Percentiles rank a stretch among this genome's conserved stretches.
Evolutionary conservation across 257 asterid species (phyloP).

Genomic region (Fraxinus cuspidata): DNA sequence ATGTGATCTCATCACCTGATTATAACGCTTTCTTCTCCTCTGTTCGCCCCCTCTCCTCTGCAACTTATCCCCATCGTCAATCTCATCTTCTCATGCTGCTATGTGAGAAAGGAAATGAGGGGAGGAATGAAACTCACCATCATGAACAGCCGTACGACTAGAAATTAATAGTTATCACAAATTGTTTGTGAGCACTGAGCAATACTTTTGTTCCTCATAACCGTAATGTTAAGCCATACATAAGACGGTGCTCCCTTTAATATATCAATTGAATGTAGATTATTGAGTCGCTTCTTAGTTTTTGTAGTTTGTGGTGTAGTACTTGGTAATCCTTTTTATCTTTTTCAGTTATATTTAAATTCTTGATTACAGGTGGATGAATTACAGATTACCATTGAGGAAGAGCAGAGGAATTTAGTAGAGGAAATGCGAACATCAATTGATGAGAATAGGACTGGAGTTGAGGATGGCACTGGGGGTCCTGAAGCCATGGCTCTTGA

Average conservation of each 20-base stretch:
- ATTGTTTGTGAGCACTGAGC: not conserved
- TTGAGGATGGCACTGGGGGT: slow-evolving; percentile 55
- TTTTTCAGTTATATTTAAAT: slow-evolving; percentile 17
- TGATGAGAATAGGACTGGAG: slow-evolving; percentile 66
- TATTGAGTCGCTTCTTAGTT: not conserved
- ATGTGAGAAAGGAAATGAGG: not conserved
- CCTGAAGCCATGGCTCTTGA: slow-evolving; percentile 84
- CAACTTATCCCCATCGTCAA: not conserved
- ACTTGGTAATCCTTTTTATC: not conserved
- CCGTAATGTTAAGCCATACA: not conserved
- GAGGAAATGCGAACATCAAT: slow-evolving; percentile 77
- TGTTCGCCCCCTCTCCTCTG: not conserved
- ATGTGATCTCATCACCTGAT: not conserved
- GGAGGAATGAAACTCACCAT: not conserved
- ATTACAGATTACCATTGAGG: slow-evolving; percentile 88
- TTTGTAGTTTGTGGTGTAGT: not conserved
- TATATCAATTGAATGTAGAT: slow-evolving; percentile 1
- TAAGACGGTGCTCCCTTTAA: not conserved
- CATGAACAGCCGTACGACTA: not conserved
- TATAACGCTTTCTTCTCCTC: not conserved
- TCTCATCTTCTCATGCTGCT: slow-evolving; percentile 16
- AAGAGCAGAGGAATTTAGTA: slow-evolving; percentile 72
- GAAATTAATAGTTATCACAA: not conserved
- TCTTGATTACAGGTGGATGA: slow-evolving; percentile 77
- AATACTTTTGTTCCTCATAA: slow-evolving; percentile 1